Evolutionary conservation across 2,329 filamentous ascomycete genomes (phyloP), one percentile per base, ranked within the genome.

Genomic region (Penicillium psychrosexuale): DNA sequence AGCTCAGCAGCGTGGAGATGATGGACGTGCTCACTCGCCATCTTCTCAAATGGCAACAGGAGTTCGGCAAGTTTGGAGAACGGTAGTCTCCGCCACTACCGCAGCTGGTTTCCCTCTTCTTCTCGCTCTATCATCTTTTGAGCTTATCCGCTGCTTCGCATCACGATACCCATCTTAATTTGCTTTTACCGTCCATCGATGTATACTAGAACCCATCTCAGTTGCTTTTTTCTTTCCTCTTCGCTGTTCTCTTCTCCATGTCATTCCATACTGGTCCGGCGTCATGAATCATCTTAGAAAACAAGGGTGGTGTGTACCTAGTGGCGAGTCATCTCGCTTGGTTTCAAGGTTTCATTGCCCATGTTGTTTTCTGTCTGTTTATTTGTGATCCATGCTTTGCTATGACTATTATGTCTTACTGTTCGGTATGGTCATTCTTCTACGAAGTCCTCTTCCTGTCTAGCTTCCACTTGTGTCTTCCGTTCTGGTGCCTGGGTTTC

Each of bases 11-110:
- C 63, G 79, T 90, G 60, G 90, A 95, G 74, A 95, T 96, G 90
- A 95, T 95, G 90, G 91, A 95, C 70, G 82, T 85, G 63, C 74
- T 96, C 70, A 92, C 88, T 58, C 82, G 88, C 58, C 86, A 91
- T 69, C 81, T 96, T 66, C 83, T 93, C 62, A 88, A 89, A 66
- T 96, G 90, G 90, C 90, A 96, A 75, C 87, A 88, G 61, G 83
- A 89, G 66, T 91, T 77, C 70, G 79, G 80, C 40, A 79, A 80
- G 61, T 78, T 76, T 58, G 78, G 78, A 17, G 79, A 81, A 59
- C 77, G 77, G 64, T 77, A 68, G 72, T 53, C 28, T 55, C n/a
- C 22, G 2, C 15, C 28, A 24, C 47, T 24, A 49, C 15, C 37
- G 27, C 30, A 17, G 38, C 47, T 27, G 37, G 30, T 36, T 42